Evolutionary conservation across 2,329 filamentous ascomycete species (phyloP), one percentile per base, ranked within the genome.

Genomic region (Penicillium sp.): DNA sequence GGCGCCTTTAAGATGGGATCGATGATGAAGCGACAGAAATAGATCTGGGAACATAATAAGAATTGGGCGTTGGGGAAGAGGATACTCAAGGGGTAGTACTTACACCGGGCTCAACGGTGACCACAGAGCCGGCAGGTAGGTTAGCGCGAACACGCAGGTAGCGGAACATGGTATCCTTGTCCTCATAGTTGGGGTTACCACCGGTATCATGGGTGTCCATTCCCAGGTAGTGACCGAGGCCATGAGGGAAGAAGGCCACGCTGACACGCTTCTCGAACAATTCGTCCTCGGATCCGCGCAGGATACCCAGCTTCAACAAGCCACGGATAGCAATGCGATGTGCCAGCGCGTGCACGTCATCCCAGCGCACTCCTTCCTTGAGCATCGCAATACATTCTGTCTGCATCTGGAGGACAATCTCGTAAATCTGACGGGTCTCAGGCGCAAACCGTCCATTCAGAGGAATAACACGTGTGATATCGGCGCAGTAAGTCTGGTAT

Each of bases 81-180:
- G n/a, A n/a, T 25, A 10, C 25, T 23, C 34, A 33, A 33, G 38
- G 16, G 8, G 16, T n/a, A 29, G 4, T n/a, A 55, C 85, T 75
- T 80, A 90, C 85, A 47, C 94, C 94, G 13, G 94, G 94, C 79
- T 99, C 94, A 39, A 97, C 93, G 0, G 94, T 99, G 52, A 99
- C 87, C 25, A 99, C 91, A 49, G 88, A 88, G 8, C 89, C 88
- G 0, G 86, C 87, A 0, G 91, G 91, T 47, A 97, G 74, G 23
- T 77, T 82, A 13, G 90, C 88, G 52, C 94, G 81, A 39, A 96
- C 87, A 44, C 94, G 82, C 59, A 99, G 78, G 70, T 97, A 97
- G 52, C 86, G 83, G 77, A 97, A 97, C 82, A 97, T 85, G 36
- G 84, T 79, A 72, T 99, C 92, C 58, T 83, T 79, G 70, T 99